Evolutionary conservation across 2,329 filamentous ascomycete species (phyloP).

Genomic region (Fusarium luffae): DNA sequence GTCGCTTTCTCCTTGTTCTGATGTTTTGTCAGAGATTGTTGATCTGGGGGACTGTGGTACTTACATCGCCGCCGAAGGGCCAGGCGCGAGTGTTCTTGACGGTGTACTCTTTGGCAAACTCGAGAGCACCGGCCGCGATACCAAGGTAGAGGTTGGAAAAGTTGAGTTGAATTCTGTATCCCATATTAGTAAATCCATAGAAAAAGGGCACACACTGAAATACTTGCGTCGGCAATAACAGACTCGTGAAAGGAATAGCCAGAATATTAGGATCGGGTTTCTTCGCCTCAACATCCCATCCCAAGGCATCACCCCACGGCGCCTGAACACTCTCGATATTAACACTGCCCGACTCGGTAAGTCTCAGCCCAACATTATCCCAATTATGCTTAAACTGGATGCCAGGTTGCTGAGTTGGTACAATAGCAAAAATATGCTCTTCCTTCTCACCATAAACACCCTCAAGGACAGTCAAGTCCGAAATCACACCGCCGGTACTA

Average conservation of each 20-base stretch:
- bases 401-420: slow-evolving; percentile 4
- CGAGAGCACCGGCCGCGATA: slow-evolving; percentile 2
- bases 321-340: slow-evolving; percentile 11
- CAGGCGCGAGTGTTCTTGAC: slow-evolving; percentile 65
- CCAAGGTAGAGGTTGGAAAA: slow-evolving; percentile 18
- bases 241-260: slow-evolving; percentile 2
- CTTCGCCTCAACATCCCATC: slow-evolving; percentile 9
- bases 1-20: slow-evolving; percentile 65
- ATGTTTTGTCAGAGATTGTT: fast-evolving
- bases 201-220: fast-evolving
- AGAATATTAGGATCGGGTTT: slow-evolving; percentile 2
- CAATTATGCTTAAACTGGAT: slow-evolving; percentile 19
- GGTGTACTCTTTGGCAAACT: slow-evolving; percentile 66
- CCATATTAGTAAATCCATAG: background rate
- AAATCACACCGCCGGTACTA: slow-evolving; percentile 74
- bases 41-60: background rate
- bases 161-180: slow-evolving; percentile 3
- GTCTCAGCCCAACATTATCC: slow-evolving; percentile 14
- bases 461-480: slow-evolving; percentile 73
- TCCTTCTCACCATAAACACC: slow-evolving; percentile 61
- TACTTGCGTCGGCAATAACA: background rate
- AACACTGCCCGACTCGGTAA: slow-evolving; percentile 8
- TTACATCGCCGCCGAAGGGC: slow-evolving; percentile 71
- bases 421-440: slow-evolving; percentile 17
- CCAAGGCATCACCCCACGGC: slow-evolving; percentile 5